A percentile compares a stretch with the other conserved stretches of the same genome.
phyloP scores from a whole-genome alignment of 2,329 filamentous ascomycete genomes.

The Dendryphion nanum region DNA sequence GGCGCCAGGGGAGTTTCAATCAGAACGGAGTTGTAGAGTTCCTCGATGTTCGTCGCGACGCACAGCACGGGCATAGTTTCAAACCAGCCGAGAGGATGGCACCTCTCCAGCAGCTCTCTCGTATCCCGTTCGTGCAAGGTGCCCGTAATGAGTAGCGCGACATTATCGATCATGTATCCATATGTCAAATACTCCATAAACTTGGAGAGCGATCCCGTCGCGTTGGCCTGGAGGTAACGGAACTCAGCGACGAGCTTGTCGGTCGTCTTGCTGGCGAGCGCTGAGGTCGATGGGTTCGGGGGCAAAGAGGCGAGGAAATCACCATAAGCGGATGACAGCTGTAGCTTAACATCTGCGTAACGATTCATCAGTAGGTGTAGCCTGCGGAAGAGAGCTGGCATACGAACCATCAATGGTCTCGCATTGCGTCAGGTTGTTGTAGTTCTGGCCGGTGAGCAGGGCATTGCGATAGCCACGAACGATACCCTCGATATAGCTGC shows the following conservation, averaged over 20 bases:
- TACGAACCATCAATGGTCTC: slow-evolving; percentile 98
- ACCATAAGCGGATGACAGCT: slow-evolving; percentile 93
- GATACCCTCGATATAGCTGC: slow-evolving; percentile 93
- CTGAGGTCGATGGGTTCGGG: slow-evolving; percentile 94
- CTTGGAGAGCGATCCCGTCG: slow-evolving; percentile 83
- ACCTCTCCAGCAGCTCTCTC: slow-evolving; percentile 88
- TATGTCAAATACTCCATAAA: slow-evolving; percentile 99
- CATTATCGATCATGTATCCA: slow-evolving; percentile 99
- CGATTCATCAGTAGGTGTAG: not conserved
- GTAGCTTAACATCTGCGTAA: slow-evolving; percentile 84
- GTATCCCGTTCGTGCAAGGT: slow-evolving; percentile 97
- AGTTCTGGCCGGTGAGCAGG: slow-evolving; percentile 85
- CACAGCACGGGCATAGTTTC: slow-evolving; percentile 98
- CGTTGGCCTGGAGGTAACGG: slow-evolving; percentile 91
- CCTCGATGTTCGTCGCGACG: slow-evolving; percentile 97
- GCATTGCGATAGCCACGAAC: slow-evolving; percentile 95
- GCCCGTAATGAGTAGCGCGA: slow-evolving; percentile 94
- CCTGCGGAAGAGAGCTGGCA: slow-evolving; percentile 33
- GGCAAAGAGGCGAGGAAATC: slow-evolving; percentile 93
- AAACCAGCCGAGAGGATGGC: slow-evolving; percentile 97
- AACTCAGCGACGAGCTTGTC: slow-evolving; percentile 98
- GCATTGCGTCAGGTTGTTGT: slow-evolving; percentile 95
- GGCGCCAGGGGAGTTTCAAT: slow-evolving; percentile 94
- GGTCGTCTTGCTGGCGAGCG: slow-evolving; percentile 90
- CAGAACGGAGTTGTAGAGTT: slow-evolving; percentile 95